Percentiles rank a stretch among this genome's conserved stretches.
phyloP scores from a whole-genome alignment of 805 yeast species.

The Ogataea pignaliae region DNA sequence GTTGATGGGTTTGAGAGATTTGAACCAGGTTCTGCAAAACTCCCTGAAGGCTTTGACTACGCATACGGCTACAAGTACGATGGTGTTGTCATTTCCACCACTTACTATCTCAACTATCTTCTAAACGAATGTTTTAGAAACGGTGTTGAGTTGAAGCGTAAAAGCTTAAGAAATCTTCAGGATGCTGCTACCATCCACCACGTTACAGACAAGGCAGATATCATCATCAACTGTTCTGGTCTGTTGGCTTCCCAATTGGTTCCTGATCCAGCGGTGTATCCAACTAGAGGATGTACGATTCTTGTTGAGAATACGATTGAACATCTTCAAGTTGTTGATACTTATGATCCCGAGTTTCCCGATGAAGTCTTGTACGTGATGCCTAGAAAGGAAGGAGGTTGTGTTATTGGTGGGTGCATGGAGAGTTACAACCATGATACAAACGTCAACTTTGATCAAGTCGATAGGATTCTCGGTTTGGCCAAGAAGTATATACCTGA shows the following conservation, averaged over 20 bases:
- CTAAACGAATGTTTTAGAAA: constrained; percentile 36
- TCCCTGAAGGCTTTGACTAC: constrained; percentile 29
- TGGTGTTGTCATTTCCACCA: constrained; percentile 26
- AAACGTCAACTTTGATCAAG: constrained; percentile 38
- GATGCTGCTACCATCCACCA: constrained; percentile 45
- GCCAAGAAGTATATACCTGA: constrained; percentile 41
- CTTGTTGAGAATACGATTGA: constrained; percentile 43
- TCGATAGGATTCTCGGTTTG: constrained; percentile 42
- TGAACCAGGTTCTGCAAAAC: constrained; percentile 26
- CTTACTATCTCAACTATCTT: constrained; percentile 25
- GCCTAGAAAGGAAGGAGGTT: constrained; percentile 75
- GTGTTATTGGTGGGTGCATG: constrained; percentile 56
- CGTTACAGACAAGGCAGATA: constrained; percentile 37
- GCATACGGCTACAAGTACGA: constrained; percentile 41
- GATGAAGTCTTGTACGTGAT: constrained; percentile 53
- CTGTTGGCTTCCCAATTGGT: constrained; percentile 41
- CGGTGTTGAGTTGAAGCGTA: constrained; percentile 42
- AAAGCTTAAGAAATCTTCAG: constrained; percentile 36
- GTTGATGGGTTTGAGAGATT: constrained; percentile 38
- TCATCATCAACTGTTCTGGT: constrained; percentile 59
- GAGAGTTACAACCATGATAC: constrained; percentile 17
- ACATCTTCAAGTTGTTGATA: constrained; percentile 29
- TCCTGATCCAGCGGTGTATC: constrained; percentile 38
- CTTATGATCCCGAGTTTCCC: constrained; percentile 24
- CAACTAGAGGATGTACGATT: constrained; percentile 59